A percentile compares a stretch with the other conserved stretches of the same genome.
phyloP scores from a whole-genome alignment of 805 yeast genomes.

The Ogataea minuta region DNA sequence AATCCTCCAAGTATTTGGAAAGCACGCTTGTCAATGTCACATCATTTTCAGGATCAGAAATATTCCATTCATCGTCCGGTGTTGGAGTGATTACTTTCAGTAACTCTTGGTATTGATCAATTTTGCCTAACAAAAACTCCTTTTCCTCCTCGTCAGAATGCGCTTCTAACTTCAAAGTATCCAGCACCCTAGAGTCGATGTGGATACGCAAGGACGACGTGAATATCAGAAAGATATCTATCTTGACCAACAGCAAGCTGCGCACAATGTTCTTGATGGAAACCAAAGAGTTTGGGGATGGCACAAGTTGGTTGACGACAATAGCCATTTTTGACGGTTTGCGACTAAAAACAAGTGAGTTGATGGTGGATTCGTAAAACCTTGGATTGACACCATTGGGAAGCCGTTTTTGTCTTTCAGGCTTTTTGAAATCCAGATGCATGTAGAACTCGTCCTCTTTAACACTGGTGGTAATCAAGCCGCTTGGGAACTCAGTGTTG shows the following conservation, averaged over 20 bases:
- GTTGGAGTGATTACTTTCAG: conserved; percentile 14
- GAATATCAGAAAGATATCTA: conserved; percentile 27
- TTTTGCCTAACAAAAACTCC: conserved; percentile 7
- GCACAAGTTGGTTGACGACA: conserved; percentile 27
- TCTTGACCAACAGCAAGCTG: conserved; percentile 30
- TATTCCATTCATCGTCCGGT: neutral
- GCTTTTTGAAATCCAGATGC: conserved; percentile 6
- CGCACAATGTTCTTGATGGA: conserved; percentile 31
- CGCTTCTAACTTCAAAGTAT: conserved; percentile 14
- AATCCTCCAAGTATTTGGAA: conserved; percentile 1
- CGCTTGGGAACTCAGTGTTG: conserved; percentile 24
- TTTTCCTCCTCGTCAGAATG: conserved; percentile 10
- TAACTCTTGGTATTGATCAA: conserved; percentile 20
- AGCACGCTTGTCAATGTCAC: neutral
- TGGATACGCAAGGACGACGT: conserved; percentile 20
- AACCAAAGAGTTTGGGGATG: conserved; percentile 21
- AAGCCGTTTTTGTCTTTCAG: conserved; percentile 3
- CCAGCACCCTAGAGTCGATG: conserved; percentile 14
- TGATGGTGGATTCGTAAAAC: conserved; percentile 31
- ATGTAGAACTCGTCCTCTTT: conserved; percentile 25
- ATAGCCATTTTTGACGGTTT: conserved; percentile 32
- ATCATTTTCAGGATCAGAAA: neutral
- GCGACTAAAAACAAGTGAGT: conserved; percentile 20
- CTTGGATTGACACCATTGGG: conserved; percentile 30
- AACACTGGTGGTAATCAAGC: conserved; percentile 28